phyloP scores from a whole-genome alignment of 2,329 filamentous ascomycete genomes.

The Epichloe brachyelytri region DNA sequence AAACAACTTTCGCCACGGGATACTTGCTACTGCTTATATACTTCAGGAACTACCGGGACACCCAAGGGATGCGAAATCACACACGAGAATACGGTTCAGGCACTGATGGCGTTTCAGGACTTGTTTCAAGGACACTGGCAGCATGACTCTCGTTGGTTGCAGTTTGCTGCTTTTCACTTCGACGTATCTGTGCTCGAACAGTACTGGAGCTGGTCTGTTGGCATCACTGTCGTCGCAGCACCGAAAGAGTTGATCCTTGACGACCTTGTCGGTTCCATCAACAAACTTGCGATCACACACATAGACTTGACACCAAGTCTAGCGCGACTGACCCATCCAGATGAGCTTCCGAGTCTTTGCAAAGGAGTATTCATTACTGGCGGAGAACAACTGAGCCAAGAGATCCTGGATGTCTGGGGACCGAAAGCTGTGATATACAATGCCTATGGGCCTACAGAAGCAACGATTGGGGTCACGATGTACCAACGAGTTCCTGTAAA shows the following conservation, averaged over 20 bases:
- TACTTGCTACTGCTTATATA: constrained; percentile 75
- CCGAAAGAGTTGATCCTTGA: constrained; percentile 77
- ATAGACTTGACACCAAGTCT: constrained; percentile 86
- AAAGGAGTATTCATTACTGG: constrained; percentile 86
- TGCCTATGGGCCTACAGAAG: constrained; percentile 83
- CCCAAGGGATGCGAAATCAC: constrained; percentile 84
- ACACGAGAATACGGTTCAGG: constrained; percentile 79
- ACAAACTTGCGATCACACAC: constrained; percentile 64
- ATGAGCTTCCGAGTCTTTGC: constrained; percentile 68
- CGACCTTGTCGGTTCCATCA: constrained; percentile 63
- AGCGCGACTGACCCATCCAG: constrained; percentile 63
- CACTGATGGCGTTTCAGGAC: constrained; percentile 73
- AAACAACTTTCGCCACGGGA: constrained; percentile 28
- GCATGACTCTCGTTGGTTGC: constrained; percentile 63
- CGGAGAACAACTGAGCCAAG: constrained; percentile 76
- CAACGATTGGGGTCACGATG: constrained; percentile 87
- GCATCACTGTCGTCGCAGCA: constrained; percentile 71
- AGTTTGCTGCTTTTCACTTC: constrained; percentile 91
- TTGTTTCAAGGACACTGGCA: constrained; percentile 70
- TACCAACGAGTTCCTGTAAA: constrained; percentile 66
- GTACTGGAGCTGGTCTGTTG: constrained; percentile 91
- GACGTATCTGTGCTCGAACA: constrained; percentile 89
- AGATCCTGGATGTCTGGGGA: constrained; percentile 81
- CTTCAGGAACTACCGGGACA: constrained; percentile 73
- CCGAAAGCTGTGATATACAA: constrained; percentile 74